Base-by-base conservation (phyloP, 305 asterid genomes). In the Fraxinus ornus region DNA sequence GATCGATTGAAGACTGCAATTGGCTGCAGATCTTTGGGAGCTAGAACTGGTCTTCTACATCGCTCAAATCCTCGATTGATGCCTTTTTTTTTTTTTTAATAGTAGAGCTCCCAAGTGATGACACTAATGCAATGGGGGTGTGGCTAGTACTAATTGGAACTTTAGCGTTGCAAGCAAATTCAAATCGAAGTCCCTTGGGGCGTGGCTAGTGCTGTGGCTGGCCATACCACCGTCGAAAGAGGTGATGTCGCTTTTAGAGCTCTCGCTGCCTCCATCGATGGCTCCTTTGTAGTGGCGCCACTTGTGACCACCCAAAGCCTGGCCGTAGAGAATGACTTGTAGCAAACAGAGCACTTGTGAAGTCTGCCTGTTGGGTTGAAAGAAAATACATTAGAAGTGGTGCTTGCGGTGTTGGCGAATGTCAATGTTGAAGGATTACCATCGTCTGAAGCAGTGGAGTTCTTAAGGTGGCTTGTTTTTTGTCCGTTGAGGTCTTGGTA, bases 241-340 rank as follows among this genome's bases (percentile, higher is more conserved):
- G 8, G 86, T 77, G 76, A 88, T 78, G 52, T 85, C 77, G 7
- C 85, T 88, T 60, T 84, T 90, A 1, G 85, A 72, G 0, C 83
- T 76, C 1, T 79, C 82, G 71, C 47, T 24, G 1, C 62, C 71
- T 3, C 89, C 86, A 24, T 94, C 95, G 57, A 90, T 90, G 1
- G 77, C 85, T 12, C 97, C 94, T 52, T 91, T 94, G 57, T 91
- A 93, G 88, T 94, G 97, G 84, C 91, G 89, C 60, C 98, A 89
- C 86, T 91, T 92, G 88, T 94, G 98, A 1, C 97, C 98, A 33
- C 97, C 98, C 72, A 94, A 77, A 19, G 98, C 98, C 78, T 94
- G 98, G 0, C 98, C 98, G 93, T 87, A 21, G 94, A 86, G 57
- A 94, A 94, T 72, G 84, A 73, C 88, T 78, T 90, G 81, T 87